These are phyloP conservation scores for Agaricales sp. DNA, from an alignment of 1,284 basidiomycete genomes.

Conservation along the genomic window DNA sequence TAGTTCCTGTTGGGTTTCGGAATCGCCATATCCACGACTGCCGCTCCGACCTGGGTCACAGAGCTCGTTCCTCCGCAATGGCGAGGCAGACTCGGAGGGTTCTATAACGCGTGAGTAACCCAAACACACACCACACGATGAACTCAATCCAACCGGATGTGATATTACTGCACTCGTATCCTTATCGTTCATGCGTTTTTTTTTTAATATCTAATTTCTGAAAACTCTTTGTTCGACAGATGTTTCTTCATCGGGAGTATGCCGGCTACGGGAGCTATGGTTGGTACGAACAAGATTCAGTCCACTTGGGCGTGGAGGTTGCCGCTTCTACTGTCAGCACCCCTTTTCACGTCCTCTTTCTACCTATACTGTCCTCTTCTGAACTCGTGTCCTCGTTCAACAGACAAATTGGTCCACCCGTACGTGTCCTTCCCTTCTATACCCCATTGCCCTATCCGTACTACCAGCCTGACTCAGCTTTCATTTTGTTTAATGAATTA, in stretches of 20 bases:
- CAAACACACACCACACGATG: neutral
- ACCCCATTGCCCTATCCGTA: neutral
- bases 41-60: conserved; percentile 20
- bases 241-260: conserved; percentile 21
- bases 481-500: neutral
- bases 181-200: neutral
- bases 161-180: neutral
- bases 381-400: neutral
- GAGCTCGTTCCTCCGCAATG: conserved; percentile 20
- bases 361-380: neutral
- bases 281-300: conserved; percentile 15
- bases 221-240: conserved; percentile 5
- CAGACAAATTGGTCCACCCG: conserved; percentile 16
- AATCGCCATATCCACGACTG: conserved; percentile 20
- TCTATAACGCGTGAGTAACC: conserved; percentile 17
- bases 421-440: conserved; percentile 4
- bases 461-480: neutral
- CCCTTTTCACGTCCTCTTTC: conserved; percentile 11
- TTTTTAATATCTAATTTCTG: neutral
- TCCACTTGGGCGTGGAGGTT: conserved; percentile 20
- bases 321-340: conserved; percentile 17
- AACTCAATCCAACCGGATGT: too few species aligned
- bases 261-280: conserved; percentile 20
- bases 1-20: conserved; percentile 21
- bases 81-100: conserved; percentile 17